Percentiles rank a stretch among this genome's conserved stretches.
phyloP scores from a whole-genome alignment of 2,329 filamentous ascomycete genomes.

The Thelonectria olida region DNA sequence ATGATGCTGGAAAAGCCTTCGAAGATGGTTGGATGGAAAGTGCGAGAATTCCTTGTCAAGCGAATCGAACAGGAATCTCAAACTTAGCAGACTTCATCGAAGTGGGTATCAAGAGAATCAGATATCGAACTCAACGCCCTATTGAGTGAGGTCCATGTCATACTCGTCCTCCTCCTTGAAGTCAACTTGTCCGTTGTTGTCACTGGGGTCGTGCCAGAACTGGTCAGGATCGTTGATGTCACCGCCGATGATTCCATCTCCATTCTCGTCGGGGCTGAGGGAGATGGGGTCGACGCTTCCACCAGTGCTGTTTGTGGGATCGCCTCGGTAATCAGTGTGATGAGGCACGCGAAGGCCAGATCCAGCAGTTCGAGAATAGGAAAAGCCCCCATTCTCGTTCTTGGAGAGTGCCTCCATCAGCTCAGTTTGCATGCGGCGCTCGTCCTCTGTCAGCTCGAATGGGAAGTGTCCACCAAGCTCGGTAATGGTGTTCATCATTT shows the following conservation, averaged over 20 bases:
- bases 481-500: constrained; percentile 79
- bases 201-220: constrained; percentile 76
- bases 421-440: constrained; percentile 94
- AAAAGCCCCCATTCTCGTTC: constrained; percentile 79
- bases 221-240: constrained; percentile 62
- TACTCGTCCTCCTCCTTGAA: constrained; percentile 98
- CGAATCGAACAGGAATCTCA: background rate
- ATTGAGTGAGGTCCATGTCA: constrained; percentile 75
- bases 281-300: constrained; percentile 48
- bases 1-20: constrained; percentile 9
- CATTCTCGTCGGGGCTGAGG: constrained; percentile 52
- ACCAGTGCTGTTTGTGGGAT: constrained; percentile 67
- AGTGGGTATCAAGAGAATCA: constrained; percentile 10
- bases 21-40: constrained; percentile 4
- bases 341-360: constrained; percentile 90
- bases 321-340: constrained; percentile 90
- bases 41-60: background rate
- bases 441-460: constrained; percentile 88
- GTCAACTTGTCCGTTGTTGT: constrained; percentile 76
- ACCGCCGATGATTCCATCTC: constrained; percentile 47
- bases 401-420: constrained; percentile 86
- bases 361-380: constrained; percentile 84
- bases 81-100: background rate
- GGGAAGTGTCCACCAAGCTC: constrained; percentile 80
- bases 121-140: constrained; percentile 18